phyloP scores from a whole-genome alignment of 192 early-diverging fungal species.

The Irineochytrium annulatum region DNA sequence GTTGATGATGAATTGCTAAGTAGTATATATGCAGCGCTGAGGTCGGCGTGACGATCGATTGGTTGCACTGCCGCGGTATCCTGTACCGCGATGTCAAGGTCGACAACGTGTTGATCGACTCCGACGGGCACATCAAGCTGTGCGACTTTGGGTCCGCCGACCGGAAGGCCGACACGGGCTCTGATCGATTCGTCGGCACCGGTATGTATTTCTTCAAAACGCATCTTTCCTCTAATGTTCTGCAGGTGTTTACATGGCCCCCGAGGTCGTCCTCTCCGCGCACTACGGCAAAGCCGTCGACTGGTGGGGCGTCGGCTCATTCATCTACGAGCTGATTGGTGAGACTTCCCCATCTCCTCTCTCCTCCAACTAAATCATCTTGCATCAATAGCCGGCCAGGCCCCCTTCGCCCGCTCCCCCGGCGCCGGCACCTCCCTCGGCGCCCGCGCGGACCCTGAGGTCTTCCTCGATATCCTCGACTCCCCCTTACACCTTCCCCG shows the following conservation, averaged over 20 bases:
- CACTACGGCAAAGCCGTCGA: conserved; percentile 20
- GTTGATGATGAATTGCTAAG: neutral
- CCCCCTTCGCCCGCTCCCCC: neutral
- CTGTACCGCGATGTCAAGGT: neutral
- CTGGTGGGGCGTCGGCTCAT: conserved; percentile 1
- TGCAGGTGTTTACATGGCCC: conserved; percentile 93
- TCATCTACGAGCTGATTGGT: neutral
- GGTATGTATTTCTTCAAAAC: too few species aligned
- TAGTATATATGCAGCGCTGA: neutral
- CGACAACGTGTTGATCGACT: conserved; percentile 55
- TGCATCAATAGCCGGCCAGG: neutral
- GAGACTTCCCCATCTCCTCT: neutral
- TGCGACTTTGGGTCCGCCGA: conserved; percentile 16
- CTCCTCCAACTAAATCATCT: neutral
- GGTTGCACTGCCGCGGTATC: neutral
- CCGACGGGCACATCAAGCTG: conserved; percentile 65
- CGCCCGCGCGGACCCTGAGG: neutral
- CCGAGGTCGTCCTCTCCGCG: conserved; percentile 78
- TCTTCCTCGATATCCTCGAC: neutral
- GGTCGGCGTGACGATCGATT: neutral
- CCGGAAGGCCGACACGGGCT: neutral
- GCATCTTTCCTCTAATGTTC: too few species aligned
- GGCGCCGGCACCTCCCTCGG: neutral
- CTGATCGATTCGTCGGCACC: conserved; percentile 37
- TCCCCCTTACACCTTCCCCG: neutral